Evolutionary conservation across 805 yeast species (phyloP).

Genomic region (Vanderwaltozyma tropicalis): DNA sequence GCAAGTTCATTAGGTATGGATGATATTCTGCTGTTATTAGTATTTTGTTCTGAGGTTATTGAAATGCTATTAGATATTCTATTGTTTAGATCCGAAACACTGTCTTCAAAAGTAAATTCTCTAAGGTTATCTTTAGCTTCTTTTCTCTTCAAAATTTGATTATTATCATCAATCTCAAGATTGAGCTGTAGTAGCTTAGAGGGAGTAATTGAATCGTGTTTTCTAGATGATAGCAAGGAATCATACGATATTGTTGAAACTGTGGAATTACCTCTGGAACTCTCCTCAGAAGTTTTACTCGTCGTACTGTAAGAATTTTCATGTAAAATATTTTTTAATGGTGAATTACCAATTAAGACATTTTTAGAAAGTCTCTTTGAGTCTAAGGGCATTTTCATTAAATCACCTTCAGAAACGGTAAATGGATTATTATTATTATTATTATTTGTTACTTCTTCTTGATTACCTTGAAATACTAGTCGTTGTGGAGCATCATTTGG

Average conservation of each 20-base stretch:
- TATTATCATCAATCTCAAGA: constrained; percentile 10
- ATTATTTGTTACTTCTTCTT: background rate
- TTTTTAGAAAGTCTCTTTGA: background rate
- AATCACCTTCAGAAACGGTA: too few relatives aligned
- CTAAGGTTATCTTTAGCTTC: constrained; percentile 40
- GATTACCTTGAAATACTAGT: constrained; percentile 4
- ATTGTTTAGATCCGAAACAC: background rate
- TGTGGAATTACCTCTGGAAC: background rate
- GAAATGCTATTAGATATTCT: too few relatives aligned
- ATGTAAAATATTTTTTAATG: constrained; percentile 10
- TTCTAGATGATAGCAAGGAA: constrained; percentile 5
- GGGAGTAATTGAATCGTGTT: background rate
- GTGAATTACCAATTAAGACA: constrained; percentile 6
- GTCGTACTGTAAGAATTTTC: constrained; percentile 2
- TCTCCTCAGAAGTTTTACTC: too few relatives aligned
- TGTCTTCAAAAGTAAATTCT: constrained; percentile 31
- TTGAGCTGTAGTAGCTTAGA: too few relatives aligned
- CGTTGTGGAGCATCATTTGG: constrained; percentile 11
- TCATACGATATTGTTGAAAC: constrained; percentile 5
- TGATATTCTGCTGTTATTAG: constrained; percentile 7
- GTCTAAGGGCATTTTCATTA: background rate
- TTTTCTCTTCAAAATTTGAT: constrained; percentile 37
- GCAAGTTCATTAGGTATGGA: constrained; percentile 3
- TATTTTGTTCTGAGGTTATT: too few relatives aligned
- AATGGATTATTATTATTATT: too few relatives aligned